Evolutionary conservation across 2,329 filamentous ascomycete genomes (phyloP), one percentile per base, ranked within the genome.

Genomic region (Cladosporium sp.): DNA sequence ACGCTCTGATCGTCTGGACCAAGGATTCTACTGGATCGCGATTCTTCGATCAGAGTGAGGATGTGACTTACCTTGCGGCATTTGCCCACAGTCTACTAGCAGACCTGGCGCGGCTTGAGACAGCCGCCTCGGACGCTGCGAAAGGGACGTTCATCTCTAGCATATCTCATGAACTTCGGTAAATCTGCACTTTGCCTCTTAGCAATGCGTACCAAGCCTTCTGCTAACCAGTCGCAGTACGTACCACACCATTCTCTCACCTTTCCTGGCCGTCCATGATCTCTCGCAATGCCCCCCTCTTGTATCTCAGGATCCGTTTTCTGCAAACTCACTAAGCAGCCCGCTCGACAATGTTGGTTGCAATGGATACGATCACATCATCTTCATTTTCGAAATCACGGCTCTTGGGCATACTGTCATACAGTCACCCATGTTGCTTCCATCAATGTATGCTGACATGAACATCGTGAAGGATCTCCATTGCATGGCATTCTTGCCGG

Each of bases 131-230:
- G 2, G 76, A 79, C 34, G 73, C 75, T 58, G 74, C 77, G 12
- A 82, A 83, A 57, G 73, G 74, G 0, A 77, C 78, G 2, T 79
- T 83, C 35, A 75, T 82, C 8, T 75, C 76, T 0, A 78, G 75
- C 0, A 75, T 82, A 15, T 77, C 73, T 24, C 80, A 83, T 62
- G 80, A 83, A 60, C 68, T 82, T 10, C 45, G 55, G 32, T 53
- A 19, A 10, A 22, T 25, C 13, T 32, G 17, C 3, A 20, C n/a
- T 20, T 8, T 32, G 22, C 4, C 24, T n/a, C 19, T 2, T 2
- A 4, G n/a, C 22, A 8, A n/a, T 13, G 2, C n/a, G 9, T 48
- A 12, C n/a, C 22, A 6, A n/a, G 3, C 15, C 40, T n/a, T 25
- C 7, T 17, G 22, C 40, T 44, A 19, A 44, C 22, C 6, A 7